A percentile compares a stretch with the other conserved stretches of the same genome.
Conservation (phyloP, 306 rosid species). For the Acacia confusa region DNA sequence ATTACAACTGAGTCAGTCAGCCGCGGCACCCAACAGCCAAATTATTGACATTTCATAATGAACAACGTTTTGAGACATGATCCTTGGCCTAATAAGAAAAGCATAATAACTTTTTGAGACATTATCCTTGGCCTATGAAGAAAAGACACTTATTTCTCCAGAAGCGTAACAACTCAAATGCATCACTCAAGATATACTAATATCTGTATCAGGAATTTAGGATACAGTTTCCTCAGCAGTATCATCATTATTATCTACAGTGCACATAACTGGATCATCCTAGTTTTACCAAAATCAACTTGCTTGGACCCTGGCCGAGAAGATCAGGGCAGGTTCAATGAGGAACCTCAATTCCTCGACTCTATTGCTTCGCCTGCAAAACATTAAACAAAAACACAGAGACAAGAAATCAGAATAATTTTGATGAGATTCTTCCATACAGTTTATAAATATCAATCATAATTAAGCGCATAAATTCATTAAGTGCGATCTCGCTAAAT, state of each 20-base stretch:
- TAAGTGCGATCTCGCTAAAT: background rate
- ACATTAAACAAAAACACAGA: background rate
- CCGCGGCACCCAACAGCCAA: background rate
- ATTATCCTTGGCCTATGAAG: slow-evolving; percentile 24
- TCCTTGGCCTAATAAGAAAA: slow-evolving; percentile 24
- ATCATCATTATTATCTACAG: slow-evolving; percentile 37
- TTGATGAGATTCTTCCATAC: background rate
- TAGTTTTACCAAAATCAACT: slow-evolving; percentile 30
- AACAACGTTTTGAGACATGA: slow-evolving; percentile 25
- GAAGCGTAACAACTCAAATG: slow-evolving; percentile 4
- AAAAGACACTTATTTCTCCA: slow-evolving; percentile 18
- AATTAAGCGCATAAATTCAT: background rate
- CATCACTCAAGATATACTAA: background rate
- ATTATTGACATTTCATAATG: slow-evolving; percentile 20
- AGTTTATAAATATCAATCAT: background rate
- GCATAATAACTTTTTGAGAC: slow-evolving; percentile 19
- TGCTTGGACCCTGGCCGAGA: background rate
- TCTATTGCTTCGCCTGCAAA: slow-evolving; percentile 77
- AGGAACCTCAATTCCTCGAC: slow-evolving; percentile 16
- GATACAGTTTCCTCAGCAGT: slow-evolving; percentile 19
- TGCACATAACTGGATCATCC: slow-evolving; percentile 31
- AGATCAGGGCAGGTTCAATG: background rate
- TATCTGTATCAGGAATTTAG: slow-evolving; percentile 18
- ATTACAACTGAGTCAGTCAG: background rate
- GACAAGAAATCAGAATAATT: background rate